Evolutionary conservation across 208 protist genomes (phyloP).

Genomic region (Trypanosoma avium): DNA sequence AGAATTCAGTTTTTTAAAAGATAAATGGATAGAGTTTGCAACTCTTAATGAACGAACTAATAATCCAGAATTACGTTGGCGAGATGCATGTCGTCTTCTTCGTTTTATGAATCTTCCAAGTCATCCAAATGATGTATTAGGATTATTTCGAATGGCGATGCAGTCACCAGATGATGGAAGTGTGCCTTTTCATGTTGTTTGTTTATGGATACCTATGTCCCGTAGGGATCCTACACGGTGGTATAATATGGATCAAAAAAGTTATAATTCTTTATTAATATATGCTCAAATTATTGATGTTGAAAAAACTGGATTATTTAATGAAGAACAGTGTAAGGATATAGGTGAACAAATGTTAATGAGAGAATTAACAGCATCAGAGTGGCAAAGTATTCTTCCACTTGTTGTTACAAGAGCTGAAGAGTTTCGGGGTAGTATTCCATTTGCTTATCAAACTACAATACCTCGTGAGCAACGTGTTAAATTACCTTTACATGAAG

Average conservation of each 20-base stretch:
- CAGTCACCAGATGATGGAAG: slow-evolving; percentile 30
- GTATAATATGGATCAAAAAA: slow-evolving; percentile 42
- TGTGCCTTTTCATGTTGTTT: slow-evolving; percentile 48
- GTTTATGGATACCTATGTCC: slow-evolving; percentile 50
- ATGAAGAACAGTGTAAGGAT: slow-evolving; percentile 41
- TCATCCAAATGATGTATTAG: slow-evolving; percentile 56
- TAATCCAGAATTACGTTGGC: slow-evolving; percentile 38
- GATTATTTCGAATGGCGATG: slow-evolving; percentile 41
- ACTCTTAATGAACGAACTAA: slow-evolving; percentile 10
- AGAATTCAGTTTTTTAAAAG: slow-evolving; percentile 40
- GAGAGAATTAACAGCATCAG: slow-evolving; percentile 34
- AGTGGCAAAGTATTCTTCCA: slow-evolving; percentile 40
- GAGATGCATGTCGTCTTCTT: slow-evolving; percentile 52
- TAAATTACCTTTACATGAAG: slow-evolving; percentile 56
- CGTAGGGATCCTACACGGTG: slow-evolving; percentile 40
- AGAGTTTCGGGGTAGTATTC: slow-evolving; percentile 40
- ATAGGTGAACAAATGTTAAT: slow-evolving; percentile 63
- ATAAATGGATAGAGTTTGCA: slow-evolving; percentile 48
- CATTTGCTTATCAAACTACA: neutral
- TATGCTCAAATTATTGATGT: slow-evolving; percentile 54
- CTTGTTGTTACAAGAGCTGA: slow-evolving; percentile 30
- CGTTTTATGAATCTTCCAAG: slow-evolving; percentile 66
- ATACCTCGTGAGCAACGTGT: slow-evolving; percentile 1
- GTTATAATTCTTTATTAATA: slow-evolving; percentile 41
- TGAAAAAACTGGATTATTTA: slow-evolving; percentile 57